phyloP scores from a whole-genome alignment of 768 basidiomycete species.

The Psilocybe sp. region DNA sequence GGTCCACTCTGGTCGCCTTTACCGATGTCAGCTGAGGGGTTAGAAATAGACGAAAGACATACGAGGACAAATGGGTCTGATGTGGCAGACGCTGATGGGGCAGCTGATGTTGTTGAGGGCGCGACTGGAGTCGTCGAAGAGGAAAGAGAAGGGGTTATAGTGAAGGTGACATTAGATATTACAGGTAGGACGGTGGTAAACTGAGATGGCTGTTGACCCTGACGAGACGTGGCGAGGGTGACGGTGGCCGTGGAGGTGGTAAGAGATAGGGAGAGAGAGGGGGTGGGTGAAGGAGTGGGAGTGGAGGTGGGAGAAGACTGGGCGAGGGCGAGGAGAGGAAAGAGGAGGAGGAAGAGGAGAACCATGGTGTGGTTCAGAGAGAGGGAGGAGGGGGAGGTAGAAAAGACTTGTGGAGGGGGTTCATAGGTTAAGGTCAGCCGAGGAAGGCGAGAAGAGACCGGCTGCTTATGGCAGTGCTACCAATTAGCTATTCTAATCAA shows the following conservation, averaged over 20 bases:
- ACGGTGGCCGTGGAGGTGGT: constrained; percentile 45
- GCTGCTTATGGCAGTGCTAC: constrained; percentile 5
- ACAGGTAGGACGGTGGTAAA: constrained; percentile 58
- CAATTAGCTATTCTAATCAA: constrained; percentile 23
- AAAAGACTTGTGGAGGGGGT: constrained; percentile 9
- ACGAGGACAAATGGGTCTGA: constrained; percentile 42
- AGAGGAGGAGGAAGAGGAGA: constrained; percentile 18
- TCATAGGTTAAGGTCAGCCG: constrained; percentile 18
- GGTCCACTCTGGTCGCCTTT: constrained; percentile 70
- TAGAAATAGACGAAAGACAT: constrained; percentile 6
- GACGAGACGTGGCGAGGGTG: constrained; percentile 47
- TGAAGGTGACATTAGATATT: constrained; percentile 59
- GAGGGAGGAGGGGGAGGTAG: constrained; percentile 7
- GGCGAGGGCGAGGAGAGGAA: constrained; percentile 15
- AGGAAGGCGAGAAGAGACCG: constrained; percentile 2
- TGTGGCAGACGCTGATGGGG: constrained; percentile 43
- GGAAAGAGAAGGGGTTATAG: constrained; percentile 44
- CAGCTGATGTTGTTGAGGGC: constrained; percentile 24
- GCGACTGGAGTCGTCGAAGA: constrained; percentile 35
- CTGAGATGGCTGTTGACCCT: constrained; percentile 46
- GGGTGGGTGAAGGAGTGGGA: constrained; percentile 24
- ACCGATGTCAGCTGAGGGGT: constrained; percentile 28
- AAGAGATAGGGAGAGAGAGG: constrained; percentile 49
- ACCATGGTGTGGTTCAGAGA: background rate
- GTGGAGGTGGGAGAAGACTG: constrained; percentile 18